Evolutionary conservation across 2,329 filamentous ascomycete genomes (phyloP).

Genomic region (Metarhizium humberi): DNA sequence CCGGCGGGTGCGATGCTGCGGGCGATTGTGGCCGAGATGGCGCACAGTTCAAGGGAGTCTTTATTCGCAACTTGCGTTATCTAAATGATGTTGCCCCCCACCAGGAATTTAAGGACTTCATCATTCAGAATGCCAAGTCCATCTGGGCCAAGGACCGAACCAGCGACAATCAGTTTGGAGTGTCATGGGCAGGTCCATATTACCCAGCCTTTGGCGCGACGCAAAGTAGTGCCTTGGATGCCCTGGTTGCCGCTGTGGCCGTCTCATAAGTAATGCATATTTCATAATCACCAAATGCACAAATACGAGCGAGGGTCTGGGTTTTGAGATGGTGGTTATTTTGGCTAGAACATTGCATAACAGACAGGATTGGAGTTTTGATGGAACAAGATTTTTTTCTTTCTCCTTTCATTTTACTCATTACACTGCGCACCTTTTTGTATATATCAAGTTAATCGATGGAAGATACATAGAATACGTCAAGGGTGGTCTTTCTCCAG

Average conservation of each 20-base stretch:
- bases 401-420: neutral
- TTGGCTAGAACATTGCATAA: neutral
- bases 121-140: constrained; percentile 52
- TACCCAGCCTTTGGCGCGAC: constrained; percentile 42
- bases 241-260: constrained; percentile 50
- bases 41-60: constrained; percentile 65
- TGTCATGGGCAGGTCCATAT: constrained; percentile 58
- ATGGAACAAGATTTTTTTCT: neutral
- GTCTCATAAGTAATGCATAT: constrained; percentile 17
- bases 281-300: neutral
- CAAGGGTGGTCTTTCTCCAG: too few relatives aligned
- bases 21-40: constrained; percentile 37
- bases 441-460: neutral
- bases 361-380: neutral
- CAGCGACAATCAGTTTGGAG: constrained; percentile 41
- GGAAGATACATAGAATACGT: neutral
- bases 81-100: constrained; percentile 43
- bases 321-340: neutral
- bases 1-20: constrained; percentile 23
- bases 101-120: constrained; percentile 40
- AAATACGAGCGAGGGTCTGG: neutral
- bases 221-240: constrained; percentile 58
- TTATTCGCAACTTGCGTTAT: constrained; percentile 53
- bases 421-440: neutral
- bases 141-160: constrained; percentile 55